These are phyloP conservation scores for Triticum urartu DNA, from an alignment of 176 grass and related monocot genomes.

Conservation along the genomic window DNA sequence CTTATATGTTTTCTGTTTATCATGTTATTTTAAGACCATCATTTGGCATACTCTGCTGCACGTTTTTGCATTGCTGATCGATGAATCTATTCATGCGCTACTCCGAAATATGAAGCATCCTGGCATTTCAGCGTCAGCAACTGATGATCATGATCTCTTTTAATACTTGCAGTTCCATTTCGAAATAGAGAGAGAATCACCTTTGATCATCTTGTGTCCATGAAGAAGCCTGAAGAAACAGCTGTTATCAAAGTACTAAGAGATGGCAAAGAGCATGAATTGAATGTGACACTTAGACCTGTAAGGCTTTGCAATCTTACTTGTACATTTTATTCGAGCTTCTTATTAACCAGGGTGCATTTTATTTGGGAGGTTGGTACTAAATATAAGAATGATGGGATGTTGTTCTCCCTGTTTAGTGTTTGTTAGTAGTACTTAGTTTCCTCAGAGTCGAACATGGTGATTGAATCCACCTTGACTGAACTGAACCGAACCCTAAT, in stretches of 20 bases:
- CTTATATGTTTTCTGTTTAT: background rate
- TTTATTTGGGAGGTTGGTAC: background rate
- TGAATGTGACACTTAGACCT: slow-evolving; percentile 68
- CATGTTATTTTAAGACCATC: background rate
- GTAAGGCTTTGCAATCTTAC: slow-evolving; percentile 49
- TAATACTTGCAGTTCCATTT: slow-evolving; percentile 77
- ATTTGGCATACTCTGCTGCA: slow-evolving; percentile 14
- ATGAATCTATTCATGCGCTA: slow-evolving; percentile 19
- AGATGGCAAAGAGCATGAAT: slow-evolving; percentile 77
- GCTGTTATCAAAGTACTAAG: slow-evolving; percentile 71
- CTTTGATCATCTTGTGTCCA: slow-evolving; percentile 96
- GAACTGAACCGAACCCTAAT: background rate
- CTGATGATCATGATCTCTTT: slow-evolving; percentile 27
- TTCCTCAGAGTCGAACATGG: slow-evolving; percentile 2
- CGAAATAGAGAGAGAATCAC: slow-evolving; percentile 99
- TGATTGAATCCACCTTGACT: slow-evolving; percentile 21
- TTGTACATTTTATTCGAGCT: slow-evolving; percentile 15
- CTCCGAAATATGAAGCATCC: background rate
- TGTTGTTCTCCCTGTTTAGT: slow-evolving; percentile 12
- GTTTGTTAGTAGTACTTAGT: slow-evolving; percentile 19
- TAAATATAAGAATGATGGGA: slow-evolving; percentile 9
- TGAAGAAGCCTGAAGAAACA: slow-evolving; percentile 94
- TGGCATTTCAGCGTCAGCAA: slow-evolving; percentile 9
- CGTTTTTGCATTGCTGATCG: slow-evolving; percentile 1
- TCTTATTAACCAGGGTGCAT: background rate